These are phyloP conservation scores for Clarireedia homoeocarpa DNA, from an alignment of 2,329 filamentous ascomycete species.

Conservation along the genomic window DNA sequence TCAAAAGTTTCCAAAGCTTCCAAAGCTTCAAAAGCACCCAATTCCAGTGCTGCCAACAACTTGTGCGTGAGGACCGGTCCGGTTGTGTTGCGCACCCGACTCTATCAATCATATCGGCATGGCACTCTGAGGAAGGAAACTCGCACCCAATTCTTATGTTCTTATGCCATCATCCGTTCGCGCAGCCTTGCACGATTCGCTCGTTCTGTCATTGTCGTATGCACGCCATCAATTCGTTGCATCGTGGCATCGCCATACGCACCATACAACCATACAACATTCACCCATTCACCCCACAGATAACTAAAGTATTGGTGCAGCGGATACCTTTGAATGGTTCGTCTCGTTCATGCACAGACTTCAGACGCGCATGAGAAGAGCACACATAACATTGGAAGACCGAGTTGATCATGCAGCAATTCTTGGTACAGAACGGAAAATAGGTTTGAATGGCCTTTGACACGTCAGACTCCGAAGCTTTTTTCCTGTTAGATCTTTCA, in stretches of 20 bases:
- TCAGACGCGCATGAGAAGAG: not conserved
- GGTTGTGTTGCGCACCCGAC: not conserved
- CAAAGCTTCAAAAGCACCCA: not conserved
- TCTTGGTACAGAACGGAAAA: conserved; percentile 21
- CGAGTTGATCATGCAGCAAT: not conserved
- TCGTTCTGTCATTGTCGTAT: conserved; percentile 11
- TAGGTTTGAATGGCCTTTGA: conserved; percentile 13
- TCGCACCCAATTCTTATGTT: not conserved
- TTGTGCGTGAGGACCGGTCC: not conserved
- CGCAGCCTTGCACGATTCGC: conserved; percentile 23
- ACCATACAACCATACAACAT: not conserved
- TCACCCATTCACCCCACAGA: not conserved
- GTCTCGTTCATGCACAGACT: conserved; percentile 7
- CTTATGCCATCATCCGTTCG: conserved; percentile 18
- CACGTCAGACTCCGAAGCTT: conserved; percentile 27
- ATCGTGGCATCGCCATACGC: conserved; percentile 20
- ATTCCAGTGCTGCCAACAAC: not conserved
- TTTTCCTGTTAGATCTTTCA: conserved; percentile 12
- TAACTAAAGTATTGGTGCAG: conserved; percentile 12
- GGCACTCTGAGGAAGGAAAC: not conserved
- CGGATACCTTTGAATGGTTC: conserved; percentile 15
- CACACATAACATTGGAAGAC: not conserved
- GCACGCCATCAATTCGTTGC: conserved; percentile 20
- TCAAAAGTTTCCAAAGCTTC: not conserved
- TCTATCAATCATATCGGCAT: not conserved